A percentile compares a stretch with the other conserved stretches of the same genome.
Evolutionary conservation across 2,329 filamentous ascomycete genomes (phyloP).

Genomic region (Aureobasidium vineae): DNA sequence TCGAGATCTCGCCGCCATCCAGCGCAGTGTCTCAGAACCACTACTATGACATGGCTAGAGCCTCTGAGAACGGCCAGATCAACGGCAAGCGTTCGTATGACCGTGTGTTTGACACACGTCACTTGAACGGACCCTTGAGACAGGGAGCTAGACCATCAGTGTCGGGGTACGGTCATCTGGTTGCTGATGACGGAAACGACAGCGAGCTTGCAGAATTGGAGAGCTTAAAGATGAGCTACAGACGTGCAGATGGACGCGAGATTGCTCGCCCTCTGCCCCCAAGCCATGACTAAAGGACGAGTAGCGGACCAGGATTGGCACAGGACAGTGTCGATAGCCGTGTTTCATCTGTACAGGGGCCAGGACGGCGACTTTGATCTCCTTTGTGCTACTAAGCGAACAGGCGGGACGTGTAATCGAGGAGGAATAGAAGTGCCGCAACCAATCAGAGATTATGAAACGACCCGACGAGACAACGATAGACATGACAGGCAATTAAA

Average conservation of each 20-base stretch:
- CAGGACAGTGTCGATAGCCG: not conserved
- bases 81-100: constrained; percentile 49
- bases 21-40: constrained; percentile 39
- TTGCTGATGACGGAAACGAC: constrained; percentile 42
- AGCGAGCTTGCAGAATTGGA: constrained; percentile 35
- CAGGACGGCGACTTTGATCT: not conserved
- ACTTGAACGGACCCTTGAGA: constrained; percentile 46
- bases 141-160: constrained; percentile 45
- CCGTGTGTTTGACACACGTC: constrained; percentile 46
- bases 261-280: constrained; percentile 34
- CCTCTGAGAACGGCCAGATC: constrained; percentile 33
- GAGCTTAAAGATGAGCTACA: constrained; percentile 46
- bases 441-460: constrained; percentile 1
- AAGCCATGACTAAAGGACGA: constrained; percentile 18
- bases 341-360: constrained; percentile 15
- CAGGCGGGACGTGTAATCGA: constrained; percentile 4
- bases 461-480: constrained; percentile 4
- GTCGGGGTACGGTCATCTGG: constrained; percentile 1
- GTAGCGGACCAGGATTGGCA: not conserved
- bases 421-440: constrained; percentile 13
- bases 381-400: not conserved
- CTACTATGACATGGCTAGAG: constrained; percentile 26
- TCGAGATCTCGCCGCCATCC: constrained; percentile 48
- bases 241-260: constrained; percentile 46
- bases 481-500: constrained; percentile 13